These are phyloP conservation scores for Tetrapisispora namnaoensis DNA, from an alignment of 805 yeast species.

Conservation along the genomic window DNA sequence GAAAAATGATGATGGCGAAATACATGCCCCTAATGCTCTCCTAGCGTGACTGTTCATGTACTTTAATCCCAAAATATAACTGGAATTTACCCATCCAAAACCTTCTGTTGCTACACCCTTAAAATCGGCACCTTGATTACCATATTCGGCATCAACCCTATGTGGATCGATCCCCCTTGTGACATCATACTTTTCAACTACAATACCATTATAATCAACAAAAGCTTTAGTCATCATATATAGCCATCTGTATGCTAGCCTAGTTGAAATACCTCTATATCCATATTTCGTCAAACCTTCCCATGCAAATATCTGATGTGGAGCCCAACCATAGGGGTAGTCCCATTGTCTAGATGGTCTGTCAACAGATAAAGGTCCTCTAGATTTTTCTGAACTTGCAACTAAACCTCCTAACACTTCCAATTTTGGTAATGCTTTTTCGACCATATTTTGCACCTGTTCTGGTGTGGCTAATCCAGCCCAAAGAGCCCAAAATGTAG, in stretches of 20 bases:
- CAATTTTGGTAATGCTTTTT: conserved; percentile 50
- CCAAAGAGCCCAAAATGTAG: conserved; percentile 91
- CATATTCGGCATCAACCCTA: conserved; percentile 89
- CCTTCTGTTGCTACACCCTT: conserved; percentile 94
- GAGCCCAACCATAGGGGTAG: conserved; percentile 97
- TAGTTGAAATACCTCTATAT: conserved; percentile 47
- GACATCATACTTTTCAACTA: conserved; percentile 91
- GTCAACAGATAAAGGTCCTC: conserved; percentile 59
- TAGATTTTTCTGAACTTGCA: conserved; percentile 65
- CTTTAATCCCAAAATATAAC: conserved; percentile 64
- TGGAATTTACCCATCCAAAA: conserved; percentile 96
- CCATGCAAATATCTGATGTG: conserved; percentile 95
- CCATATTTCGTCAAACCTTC: conserved; percentile 71
- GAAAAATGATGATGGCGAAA: conserved; percentile 61
- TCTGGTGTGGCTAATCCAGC: conserved; percentile 54
- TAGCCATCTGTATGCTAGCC: conserved; percentile 84
- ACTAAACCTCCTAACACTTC: conserved; percentile 87
- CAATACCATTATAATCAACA: conserved; percentile 88
- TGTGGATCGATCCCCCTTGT: conserved; percentile 77
- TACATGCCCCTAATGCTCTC: conserved; percentile 70
- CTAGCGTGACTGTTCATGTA: conserved; percentile 55
- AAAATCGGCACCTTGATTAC: conserved; percentile 89
- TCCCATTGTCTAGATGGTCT: conserved; percentile 97
- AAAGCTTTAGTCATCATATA: conserved; percentile 79
- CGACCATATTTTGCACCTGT: conserved; percentile 59